Conservation (phyloP, 495 filamentous ascomycete genomes). For the Aspergillus sclerotioniger region DNA sequence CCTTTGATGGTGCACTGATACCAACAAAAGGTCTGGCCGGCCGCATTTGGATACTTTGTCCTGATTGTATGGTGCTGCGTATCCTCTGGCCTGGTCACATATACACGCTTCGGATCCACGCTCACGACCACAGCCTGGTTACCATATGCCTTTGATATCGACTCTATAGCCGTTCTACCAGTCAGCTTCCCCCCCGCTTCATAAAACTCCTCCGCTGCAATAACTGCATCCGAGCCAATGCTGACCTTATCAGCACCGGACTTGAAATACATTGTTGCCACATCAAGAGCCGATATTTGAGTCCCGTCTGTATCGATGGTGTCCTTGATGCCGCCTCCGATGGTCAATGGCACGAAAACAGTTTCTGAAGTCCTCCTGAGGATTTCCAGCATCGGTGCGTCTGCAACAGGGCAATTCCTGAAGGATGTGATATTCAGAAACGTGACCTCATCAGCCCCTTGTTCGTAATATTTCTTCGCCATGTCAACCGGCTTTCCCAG, state of each 20-base stretch:
- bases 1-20: conserved; percentile 98
- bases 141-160: conserved; percentile 89
- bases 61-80: conserved; percentile 77
- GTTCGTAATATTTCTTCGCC: conserved; percentile 90
- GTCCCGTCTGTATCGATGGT: conserved; percentile 88
- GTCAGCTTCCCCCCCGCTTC: conserved; percentile 59
- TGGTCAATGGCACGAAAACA: conserved; percentile 95
- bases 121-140: conserved; percentile 97
- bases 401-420: conserved; percentile 85
- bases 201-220: conserved; percentile 88
- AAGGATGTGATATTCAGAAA: conserved; percentile 99
- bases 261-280: conserved; percentile 97
- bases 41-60: conserved; percentile 66
- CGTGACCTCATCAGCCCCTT: conserved; percentile 94
- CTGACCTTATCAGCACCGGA: conserved; percentile 98
- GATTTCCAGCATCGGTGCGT: conserved; percentile 95
- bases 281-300: conserved; percentile 78
- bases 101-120: conserved; percentile 89
- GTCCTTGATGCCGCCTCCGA: conserved; percentile 93
- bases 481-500: conserved; percentile 95
- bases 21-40: conserved; percentile 86
- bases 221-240: conserved; percentile 92
- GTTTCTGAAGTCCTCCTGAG: conserved; percentile 80
- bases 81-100: conserved; percentile 67
- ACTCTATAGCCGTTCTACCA: conserved; percentile 88